Evolutionary conservation across 148 eudicot species (phyloP).

Genomic region (Simmondsia chinensis): DNA sequence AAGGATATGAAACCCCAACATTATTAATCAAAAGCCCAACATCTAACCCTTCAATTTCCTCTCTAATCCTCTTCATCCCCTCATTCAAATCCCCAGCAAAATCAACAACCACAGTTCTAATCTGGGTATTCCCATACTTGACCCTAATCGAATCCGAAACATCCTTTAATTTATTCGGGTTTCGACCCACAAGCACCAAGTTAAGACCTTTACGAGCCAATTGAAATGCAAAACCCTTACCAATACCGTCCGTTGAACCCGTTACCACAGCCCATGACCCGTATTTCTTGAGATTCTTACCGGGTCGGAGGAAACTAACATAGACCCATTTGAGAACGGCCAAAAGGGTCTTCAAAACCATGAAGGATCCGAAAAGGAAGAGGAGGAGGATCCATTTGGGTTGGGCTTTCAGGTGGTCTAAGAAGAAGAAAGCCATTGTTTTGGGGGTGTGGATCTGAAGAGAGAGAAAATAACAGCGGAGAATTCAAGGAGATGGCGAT

Average conservation of each 20-base stretch:
- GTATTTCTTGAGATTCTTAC: constrained; percentile 76
- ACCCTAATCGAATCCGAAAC: constrained; percentile 45
- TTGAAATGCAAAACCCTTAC: constrained; percentile 79
- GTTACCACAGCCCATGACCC: constrained; percentile 95
- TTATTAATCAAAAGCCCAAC: constrained; percentile 52
- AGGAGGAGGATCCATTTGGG: constrained; percentile 51
- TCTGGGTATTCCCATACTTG: constrained; percentile 15
- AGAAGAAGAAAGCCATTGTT: constrained; percentile 30
- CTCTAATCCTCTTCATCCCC: constrained; percentile 22
- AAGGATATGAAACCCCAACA: constrained; percentile 44
- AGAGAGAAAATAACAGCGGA: not conserved
- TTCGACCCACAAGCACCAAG: constrained; percentile 66
- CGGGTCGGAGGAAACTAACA: constrained; percentile 60
- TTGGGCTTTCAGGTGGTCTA: constrained; percentile 42
- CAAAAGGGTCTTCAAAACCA: constrained; percentile 23
- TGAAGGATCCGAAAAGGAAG: constrained; percentile 32
- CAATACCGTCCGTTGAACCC: constrained; percentile 95
- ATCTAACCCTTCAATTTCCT: constrained; percentile 32
- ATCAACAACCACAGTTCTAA: constrained; percentile 40
- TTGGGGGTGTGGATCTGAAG: not conserved
- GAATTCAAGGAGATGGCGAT: not conserved
- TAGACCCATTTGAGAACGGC: constrained; percentile 60
- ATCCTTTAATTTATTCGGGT: constrained; percentile 61
- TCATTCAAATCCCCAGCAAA: constrained; percentile 29
- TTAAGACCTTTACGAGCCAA: constrained; percentile 73